Evolutionary conservation across 495 filamentous ascomycete genomes (phyloP).

Genomic region (Penicillium fimorum): DNA sequence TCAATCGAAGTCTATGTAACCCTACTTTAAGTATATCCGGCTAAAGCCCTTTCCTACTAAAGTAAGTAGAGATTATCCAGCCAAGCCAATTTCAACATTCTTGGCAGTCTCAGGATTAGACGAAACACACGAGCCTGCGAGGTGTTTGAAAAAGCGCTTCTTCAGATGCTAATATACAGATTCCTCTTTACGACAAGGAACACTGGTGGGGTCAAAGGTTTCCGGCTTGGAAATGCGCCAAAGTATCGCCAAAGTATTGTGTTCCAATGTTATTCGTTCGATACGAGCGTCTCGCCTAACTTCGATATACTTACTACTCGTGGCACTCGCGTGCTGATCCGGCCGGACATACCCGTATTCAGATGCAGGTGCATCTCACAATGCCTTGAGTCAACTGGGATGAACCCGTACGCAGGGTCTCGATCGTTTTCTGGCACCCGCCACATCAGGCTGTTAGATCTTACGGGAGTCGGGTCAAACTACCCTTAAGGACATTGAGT

Average conservation of each 20-base stretch:
- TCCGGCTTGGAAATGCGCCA: neutral
- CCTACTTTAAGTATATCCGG: conserved; percentile 13
- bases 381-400: conserved; percentile 12
- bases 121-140: conserved; percentile 14
- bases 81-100: conserved; percentile 7
- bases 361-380: conserved; percentile 8
- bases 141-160: conserved; percentile 13
- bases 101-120: conserved; percentile 14
- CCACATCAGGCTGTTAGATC: conserved; percentile 19
- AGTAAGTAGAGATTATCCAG: neutral
- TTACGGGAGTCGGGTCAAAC: conserved; percentile 5
- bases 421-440: conserved; percentile 19
- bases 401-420: conserved; percentile 14
- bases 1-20: conserved; percentile 28
- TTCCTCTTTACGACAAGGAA: conserved; percentile 6
- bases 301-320: conserved; percentile 3
- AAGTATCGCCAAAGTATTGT: conserved; percentile 1
- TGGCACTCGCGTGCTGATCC: conserved; percentile 10
- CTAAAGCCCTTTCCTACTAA: neutral
- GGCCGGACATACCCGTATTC: conserved; percentile 9
- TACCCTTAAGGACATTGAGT: conserved; percentile 10
- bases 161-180: neutral
- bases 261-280: conserved; percentile 1
- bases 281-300: conserved; percentile 8
- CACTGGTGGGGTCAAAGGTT: conserved; percentile 12